These are phyloP conservation scores for Talaromyces sp. DNA, from an alignment of 2,329 filamentous ascomycete species.

Conservation along the genomic window DNA sequence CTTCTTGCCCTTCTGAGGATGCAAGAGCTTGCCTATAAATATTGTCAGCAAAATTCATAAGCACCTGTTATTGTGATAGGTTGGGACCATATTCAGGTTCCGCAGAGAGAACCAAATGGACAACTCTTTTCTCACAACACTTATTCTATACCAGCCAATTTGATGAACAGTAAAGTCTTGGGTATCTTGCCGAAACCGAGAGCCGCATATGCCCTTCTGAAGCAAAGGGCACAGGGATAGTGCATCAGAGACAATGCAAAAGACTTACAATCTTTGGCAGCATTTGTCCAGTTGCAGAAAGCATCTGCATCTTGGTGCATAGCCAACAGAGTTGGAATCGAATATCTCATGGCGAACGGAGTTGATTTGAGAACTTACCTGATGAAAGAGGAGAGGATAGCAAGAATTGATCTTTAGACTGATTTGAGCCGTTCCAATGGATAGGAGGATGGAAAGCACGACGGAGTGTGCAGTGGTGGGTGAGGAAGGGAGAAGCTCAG, in stretches of 20 bases:
- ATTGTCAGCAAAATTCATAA: slow-evolving; percentile 8
- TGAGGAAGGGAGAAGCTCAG: not conserved
- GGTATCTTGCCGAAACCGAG: not conserved
- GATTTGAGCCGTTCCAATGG: not conserved
- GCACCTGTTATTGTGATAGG: not conserved
- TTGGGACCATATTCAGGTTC: not conserved
- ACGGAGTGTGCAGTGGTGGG: not conserved
- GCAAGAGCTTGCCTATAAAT: slow-evolving; percentile 13
- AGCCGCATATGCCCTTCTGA: too few species aligned
- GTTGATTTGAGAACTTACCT: not conserved
- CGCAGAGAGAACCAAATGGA: too few species aligned
- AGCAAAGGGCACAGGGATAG: too few species aligned
- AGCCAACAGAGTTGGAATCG: slow-evolving; percentile 40
- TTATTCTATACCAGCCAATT: not conserved
- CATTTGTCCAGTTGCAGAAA: slow-evolving; percentile 23
- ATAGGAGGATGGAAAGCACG: not conserved
- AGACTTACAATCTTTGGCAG: slow-evolving; percentile 36
- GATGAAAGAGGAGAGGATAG: slow-evolving; percentile 1
- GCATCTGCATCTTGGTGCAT: slow-evolving; percentile 33
- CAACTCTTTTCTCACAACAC: not conserved
- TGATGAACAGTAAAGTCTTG: too few species aligned
- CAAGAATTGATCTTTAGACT: not conserved
- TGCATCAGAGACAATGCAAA: too few species aligned
- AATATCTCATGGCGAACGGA: slow-evolving; percentile 38
- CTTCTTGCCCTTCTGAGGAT: not conserved